Evolutionary conservation across 1,139 yeast species (phyloP).

Genomic region (Pichia sp.): DNA sequence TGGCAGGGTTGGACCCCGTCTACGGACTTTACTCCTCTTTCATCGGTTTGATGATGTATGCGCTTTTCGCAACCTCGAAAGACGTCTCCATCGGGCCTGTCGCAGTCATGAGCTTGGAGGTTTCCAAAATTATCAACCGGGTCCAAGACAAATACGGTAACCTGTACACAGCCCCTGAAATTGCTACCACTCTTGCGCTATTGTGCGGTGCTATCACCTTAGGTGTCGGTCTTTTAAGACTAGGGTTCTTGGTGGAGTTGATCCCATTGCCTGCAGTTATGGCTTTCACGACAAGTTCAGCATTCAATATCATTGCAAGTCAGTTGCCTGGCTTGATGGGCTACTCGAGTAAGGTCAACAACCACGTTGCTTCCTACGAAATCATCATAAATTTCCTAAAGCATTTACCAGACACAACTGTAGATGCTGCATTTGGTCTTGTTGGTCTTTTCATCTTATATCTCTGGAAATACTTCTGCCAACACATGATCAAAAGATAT

Average conservation of each 20-base stretch:
- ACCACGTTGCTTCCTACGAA: conserved; percentile 63
- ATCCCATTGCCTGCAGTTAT: conserved; percentile 89
- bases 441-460: conserved; percentile 66
- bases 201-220: conserved; percentile 82
- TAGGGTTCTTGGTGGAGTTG: conserved; percentile 85
- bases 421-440: conserved; percentile 88
- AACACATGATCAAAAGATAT: conserved; percentile 55
- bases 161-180: conserved; percentile 51
- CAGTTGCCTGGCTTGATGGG: conserved; percentile 91
- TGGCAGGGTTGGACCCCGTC: conserved; percentile 78
- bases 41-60: conserved; percentile 84
- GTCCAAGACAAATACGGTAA: conserved; percentile 45
- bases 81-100: conserved; percentile 97
- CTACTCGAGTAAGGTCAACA: conserved; percentile 56
- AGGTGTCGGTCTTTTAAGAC: conserved; percentile 74
- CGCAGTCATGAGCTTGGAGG: conserved; percentile 91
- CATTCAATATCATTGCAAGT: conserved; percentile 73
- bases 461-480: conserved; percentile 59
- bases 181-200: conserved; percentile 76
- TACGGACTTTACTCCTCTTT: conserved; percentile 90
- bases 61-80: conserved; percentile 89
- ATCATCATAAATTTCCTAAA: conserved; percentile 72
- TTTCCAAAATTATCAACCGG: conserved; percentile 66
- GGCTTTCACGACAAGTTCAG: conserved; percentile 96
- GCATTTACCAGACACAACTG: conserved; percentile 58